Base-by-base conservation (phyloP, 2,329 filamentous ascomycete genomes). In the Sphaerostilbella broomeana region DNA sequence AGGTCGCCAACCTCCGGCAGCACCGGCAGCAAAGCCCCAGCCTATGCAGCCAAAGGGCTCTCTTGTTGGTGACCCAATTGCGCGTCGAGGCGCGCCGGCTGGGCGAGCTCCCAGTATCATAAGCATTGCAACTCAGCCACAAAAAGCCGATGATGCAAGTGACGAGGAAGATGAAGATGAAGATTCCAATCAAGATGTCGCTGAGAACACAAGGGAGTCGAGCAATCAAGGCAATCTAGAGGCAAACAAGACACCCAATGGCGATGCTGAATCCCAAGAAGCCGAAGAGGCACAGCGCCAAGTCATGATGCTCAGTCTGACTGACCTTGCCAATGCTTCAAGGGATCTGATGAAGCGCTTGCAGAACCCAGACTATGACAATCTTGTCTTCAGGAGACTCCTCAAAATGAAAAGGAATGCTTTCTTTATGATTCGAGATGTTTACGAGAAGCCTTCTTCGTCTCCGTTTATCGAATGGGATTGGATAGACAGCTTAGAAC, bases 401-500 rank as follows among this genome's bases (percentile, higher is more conserved):
- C 42, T 59, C 8, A 28, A 42, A 12, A 50, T 57, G 20, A 60
- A 56, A 27, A 47, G 51, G 32, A 46, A 45, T 11, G 38, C 50
- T 6, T 60, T 62, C 38, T 43, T 46, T 19, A 44, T 41, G 20
- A 47, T 55, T 20, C 51, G 53, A 6, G 42, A 49, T 6, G 44
- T 51, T 20, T 63, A 55, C 35, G 44, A 50, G 10, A 38, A 42
- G n/a, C 41, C 46, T 5, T 20, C 42, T 5, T 42, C 38, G 3
- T 25, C 29, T 5, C 48, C 51, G 0, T 57, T 65, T 31, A 50
- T 66, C 17, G 51, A 63, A 46, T 49, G 52, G 35, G 12, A 34
- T 1, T 45, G 45, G 36, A 15, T 55, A 8, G 20, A 40, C 5
- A 26, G 36, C 6, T 30, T 36, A 9, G 35, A 45, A 18, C 29